A percentile compares a stretch with the other conserved stretches of the same genome.
phyloP scores from a whole-genome alignment of 129 eudicot species.

The Oenanthe sinensis region DNA sequence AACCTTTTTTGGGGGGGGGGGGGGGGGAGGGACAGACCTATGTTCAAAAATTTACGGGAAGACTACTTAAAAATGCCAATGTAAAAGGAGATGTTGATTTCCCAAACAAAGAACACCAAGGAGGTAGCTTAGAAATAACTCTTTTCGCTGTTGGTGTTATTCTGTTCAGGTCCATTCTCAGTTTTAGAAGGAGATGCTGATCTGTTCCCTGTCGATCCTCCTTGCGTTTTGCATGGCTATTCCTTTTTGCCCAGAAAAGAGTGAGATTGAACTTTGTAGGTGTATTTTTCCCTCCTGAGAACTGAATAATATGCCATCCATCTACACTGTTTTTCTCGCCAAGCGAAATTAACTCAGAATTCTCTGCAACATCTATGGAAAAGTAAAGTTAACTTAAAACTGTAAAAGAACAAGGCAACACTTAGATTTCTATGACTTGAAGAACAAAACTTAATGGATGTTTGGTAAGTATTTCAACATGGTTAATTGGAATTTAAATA shows the following conservation, averaged over 20 bases:
- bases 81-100: conserved; percentile 82
- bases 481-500: neutral
- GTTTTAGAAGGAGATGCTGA: conserved; percentile 38
- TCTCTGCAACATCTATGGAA: conserved; percentile 34
- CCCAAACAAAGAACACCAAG: conserved; percentile 85
- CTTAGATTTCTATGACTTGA: neutral
- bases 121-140: conserved; percentile 69
- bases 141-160: conserved; percentile 52
- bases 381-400: neutral
- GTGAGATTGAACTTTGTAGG: conserved; percentile 66
- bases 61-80: conserved; percentile 48
- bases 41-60: conserved; percentile 40
- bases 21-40: too few species aligned
- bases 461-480: neutral
- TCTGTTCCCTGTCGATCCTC: conserved; percentile 9
- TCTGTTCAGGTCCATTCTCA: conserved; percentile 71
- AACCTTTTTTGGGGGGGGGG: neutral
- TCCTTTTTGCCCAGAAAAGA: conserved; percentile 50
- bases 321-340: conserved; percentile 49
- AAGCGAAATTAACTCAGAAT: conserved; percentile 43
- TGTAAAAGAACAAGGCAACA: neutral
- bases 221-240: neutral
- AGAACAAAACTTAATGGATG: neutral
- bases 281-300: conserved; percentile 79
- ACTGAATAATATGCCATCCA: conserved; percentile 94